phyloP scores from a whole-genome alignment of 306 rosid genomes.

The Cucurbita moschata region DNA sequence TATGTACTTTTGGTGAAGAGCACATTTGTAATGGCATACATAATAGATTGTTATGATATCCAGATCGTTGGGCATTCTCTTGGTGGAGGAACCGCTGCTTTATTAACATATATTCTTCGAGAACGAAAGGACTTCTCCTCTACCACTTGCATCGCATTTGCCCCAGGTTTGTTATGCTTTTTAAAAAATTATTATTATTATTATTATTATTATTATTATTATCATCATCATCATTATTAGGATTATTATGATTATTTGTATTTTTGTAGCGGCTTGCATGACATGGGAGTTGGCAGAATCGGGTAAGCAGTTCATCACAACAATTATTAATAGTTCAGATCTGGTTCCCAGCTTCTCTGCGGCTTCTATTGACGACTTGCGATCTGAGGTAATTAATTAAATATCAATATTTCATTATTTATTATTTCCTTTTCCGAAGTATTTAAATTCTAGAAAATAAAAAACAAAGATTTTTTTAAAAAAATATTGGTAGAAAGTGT shows the following conservation, averaged over 20 bases:
- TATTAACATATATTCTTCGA: constrained; percentile 77
- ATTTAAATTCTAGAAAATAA: too few species aligned
- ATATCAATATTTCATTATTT: too few species aligned
- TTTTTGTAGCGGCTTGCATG: constrained; percentile 77
- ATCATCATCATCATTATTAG: too few species aligned
- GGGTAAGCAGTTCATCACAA: constrained; percentile 80
- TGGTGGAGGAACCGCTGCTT: constrained; percentile 96
- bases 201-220: too few species aligned
- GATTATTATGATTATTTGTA: too few species aligned
- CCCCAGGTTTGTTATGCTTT: constrained; percentile 49
- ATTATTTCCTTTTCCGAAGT: too few species aligned
- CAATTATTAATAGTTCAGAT: constrained; percentile 83
- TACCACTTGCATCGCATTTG: constrained; percentile 67
- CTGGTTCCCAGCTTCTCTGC: constrained; percentile 93
- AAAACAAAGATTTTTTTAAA: too few species aligned
- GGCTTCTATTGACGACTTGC: constrained; percentile 79
- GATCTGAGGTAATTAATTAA: constrained; percentile 37
- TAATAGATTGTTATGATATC: constrained; percentile 6
- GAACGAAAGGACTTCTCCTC: constrained; percentile 72
- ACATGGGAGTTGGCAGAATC: constrained; percentile 97
- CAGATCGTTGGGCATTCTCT: constrained; percentile 95
- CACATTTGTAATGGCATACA: background rate
- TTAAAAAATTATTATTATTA: too few species aligned
- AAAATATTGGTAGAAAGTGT: too few species aligned
- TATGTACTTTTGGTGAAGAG: background rate